Conservation (phyloP, 208 protist genomes). For the Herpetomonas samuelpessoai region DNA sequence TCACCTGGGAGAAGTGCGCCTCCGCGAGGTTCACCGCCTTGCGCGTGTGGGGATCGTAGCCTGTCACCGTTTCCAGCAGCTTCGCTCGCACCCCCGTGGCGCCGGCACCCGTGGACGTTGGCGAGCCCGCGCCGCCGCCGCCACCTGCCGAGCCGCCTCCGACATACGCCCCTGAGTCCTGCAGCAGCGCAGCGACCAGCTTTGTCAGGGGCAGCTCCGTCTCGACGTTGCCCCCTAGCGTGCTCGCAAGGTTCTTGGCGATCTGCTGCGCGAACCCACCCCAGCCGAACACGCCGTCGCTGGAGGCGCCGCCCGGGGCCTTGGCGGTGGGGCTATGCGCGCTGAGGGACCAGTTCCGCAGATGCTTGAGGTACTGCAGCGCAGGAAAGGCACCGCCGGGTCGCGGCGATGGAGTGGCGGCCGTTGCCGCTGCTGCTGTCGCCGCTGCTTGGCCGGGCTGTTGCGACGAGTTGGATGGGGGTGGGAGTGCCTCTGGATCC, state of each 20-base stretch:
- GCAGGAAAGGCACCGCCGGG: slow-evolving; percentile 49
- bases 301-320: slow-evolving; percentile 7
- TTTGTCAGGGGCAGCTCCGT: slow-evolving; percentile 82
- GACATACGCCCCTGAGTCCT: slow-evolving; percentile 34
- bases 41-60: slow-evolving; percentile 70
- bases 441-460: too few relatives aligned
- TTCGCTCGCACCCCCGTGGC: slow-evolving; percentile 15
- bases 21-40: slow-evolving; percentile 58
- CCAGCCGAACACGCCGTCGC: slow-evolving; percentile 67
- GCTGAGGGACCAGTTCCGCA: slow-evolving; percentile 66
- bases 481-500: not conserved
- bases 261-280: slow-evolving; percentile 78
- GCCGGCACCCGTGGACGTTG: slow-evolving; percentile 2
- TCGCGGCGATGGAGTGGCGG: not conserved
- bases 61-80: slow-evolving; percentile 60
- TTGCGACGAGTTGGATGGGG: not conserved
- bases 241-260: slow-evolving; percentile 75
- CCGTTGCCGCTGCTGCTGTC: slow-evolving; percentile 4
- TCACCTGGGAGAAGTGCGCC: slow-evolving; percentile 76
- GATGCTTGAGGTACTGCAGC: slow-evolving; percentile 71
- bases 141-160: slow-evolving; percentile 10
- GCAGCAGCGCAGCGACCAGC: slow-evolving; percentile 81
- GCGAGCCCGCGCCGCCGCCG: slow-evolving; percentile 5
- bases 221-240: slow-evolving; percentile 53
- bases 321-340: slow-evolving; percentile 7